Evolutionary conservation across 805 yeast genomes (phyloP).

Genomic region (Spathaspora arborariae): DNA sequence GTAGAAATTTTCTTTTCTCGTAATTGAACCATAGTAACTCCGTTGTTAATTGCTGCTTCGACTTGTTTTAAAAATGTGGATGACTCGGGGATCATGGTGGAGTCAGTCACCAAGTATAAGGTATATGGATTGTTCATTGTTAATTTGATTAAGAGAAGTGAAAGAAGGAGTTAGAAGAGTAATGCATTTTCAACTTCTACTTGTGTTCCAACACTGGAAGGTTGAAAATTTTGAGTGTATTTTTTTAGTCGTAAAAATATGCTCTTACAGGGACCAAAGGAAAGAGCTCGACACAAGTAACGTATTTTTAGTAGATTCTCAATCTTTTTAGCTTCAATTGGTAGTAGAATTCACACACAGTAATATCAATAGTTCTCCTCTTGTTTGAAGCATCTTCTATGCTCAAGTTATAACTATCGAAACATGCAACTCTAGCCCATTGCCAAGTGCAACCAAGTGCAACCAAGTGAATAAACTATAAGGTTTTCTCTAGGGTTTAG

Average conservation of each 20-base stretch:
- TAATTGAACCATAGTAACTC: constrained; percentile 78
- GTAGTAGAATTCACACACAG: too few species aligned
- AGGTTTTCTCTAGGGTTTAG: too few species aligned
- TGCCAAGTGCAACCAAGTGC: too few species aligned
- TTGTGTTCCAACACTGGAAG: too few species aligned
- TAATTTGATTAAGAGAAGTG: background rate
- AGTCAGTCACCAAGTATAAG: constrained; percentile 76
- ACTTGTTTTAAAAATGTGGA: constrained; percentile 57
- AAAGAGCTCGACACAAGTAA: background rate
- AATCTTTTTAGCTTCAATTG: too few species aligned
- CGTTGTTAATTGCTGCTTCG: constrained; percentile 57
- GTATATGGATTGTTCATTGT: constrained; percentile 44
- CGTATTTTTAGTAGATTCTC: too few species aligned
- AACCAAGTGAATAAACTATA: too few species aligned
- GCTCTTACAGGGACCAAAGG: background rate
- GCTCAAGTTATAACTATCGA: too few species aligned
- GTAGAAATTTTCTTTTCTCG: constrained; percentile 78
- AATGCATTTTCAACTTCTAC: background rate
- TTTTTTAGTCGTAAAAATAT: background rate
- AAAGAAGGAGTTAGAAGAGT: background rate
- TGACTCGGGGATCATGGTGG: constrained; percentile 61
- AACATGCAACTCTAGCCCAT: too few species aligned
- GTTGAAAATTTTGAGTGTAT: too few species aligned
- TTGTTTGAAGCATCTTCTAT: too few species aligned
- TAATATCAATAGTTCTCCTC: too few species aligned